Evolutionary conservation across 139 green algal species (phyloP).

Genomic region (Edaphochlamys debaryana): DNA sequence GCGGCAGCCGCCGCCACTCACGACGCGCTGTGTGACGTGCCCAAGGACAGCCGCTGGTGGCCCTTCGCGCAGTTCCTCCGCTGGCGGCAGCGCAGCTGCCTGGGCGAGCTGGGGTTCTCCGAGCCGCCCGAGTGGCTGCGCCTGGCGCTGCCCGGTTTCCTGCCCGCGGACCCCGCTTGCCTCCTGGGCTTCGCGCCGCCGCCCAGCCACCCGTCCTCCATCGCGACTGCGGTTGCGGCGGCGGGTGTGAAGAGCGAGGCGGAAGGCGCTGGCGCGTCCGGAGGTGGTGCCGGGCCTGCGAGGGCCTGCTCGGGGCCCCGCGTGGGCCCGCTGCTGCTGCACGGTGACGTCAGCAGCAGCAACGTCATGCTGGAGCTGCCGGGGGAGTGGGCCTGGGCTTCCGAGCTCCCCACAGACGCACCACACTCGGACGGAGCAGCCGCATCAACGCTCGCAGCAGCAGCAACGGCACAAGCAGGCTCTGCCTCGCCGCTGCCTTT

Average conservation of each 20-base stretch:
- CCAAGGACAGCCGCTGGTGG: constrained; percentile 11
- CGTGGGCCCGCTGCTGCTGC: constrained; percentile 22
- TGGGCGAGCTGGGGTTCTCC: neutral
- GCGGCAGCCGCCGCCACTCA: neutral
- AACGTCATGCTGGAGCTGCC: constrained; percentile 10
- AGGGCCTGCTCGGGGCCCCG: neutral
- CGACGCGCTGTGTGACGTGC: neutral
- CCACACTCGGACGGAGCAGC: too few relatives aligned
- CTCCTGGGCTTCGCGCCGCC: constrained; percentile 7
- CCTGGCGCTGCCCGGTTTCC: neutral
- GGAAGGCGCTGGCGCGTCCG: neutral
- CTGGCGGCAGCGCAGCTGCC: neutral
- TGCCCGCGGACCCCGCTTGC: constrained; percentile 20
- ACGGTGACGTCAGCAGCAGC: constrained; percentile 7
- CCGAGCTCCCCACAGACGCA: too few relatives aligned
- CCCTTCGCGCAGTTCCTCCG: constrained; percentile 28
- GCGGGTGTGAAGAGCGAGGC: neutral
- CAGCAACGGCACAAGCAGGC: neutral
- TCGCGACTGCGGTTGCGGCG: neutral
- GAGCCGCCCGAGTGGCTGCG: neutral
- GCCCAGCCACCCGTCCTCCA: too few relatives aligned
- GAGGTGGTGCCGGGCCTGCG: neutral
- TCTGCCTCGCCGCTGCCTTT: neutral
- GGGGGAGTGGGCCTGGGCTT: neutral
- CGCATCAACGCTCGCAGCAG: neutral